phyloP scores from a whole-genome alignment of 352 stramenopile genomes.

The Globisporangium cystogenes region DNA sequence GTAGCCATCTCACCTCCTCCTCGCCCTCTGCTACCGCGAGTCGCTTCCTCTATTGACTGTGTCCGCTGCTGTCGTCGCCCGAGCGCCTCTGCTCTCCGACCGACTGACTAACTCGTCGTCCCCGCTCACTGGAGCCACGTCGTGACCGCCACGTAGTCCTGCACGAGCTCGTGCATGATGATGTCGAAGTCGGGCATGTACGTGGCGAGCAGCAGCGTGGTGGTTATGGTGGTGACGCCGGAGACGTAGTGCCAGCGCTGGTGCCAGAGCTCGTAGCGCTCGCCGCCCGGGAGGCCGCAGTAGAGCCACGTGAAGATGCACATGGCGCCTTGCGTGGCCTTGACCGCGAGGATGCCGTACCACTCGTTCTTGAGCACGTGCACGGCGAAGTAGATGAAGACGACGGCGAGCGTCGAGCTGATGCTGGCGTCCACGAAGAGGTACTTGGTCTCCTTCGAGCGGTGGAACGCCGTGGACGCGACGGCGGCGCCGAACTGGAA shows the following conservation, averaged over 20 bases:
- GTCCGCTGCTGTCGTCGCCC: background rate
- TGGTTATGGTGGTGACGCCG: conserved; percentile 66
- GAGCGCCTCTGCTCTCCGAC: background rate
- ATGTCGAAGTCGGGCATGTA: conserved; percentile 80
- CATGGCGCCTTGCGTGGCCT: conserved; percentile 40
- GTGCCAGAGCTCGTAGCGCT: conserved; percentile 78
- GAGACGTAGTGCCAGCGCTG: conserved; percentile 81
- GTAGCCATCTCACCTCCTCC: too few species aligned
- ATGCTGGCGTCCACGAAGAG: conserved; percentile 73
- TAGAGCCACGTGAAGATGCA: conserved; percentile 81
- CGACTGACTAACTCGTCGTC: background rate
- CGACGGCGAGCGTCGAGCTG: conserved; percentile 57
- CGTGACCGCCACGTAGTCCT: conserved; percentile 47
- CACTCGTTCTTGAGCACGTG: conserved; percentile 68
- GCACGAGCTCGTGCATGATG: conserved; percentile 66
- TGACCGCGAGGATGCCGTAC: conserved; percentile 70
- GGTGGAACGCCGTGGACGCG: conserved; percentile 74
- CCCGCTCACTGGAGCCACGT: conserved; percentile 32
- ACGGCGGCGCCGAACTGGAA: conserved; percentile 67
- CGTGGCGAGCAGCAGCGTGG: conserved; percentile 61
- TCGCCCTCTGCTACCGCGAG: too few species aligned
- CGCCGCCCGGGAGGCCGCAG: conserved; percentile 64
- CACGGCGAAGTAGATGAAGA: conserved; percentile 65
- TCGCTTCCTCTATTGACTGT: background rate
- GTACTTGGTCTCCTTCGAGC: conserved; percentile 81